Evolutionary conservation across 2,329 filamentous ascomycete species (phyloP).

Genomic region (Sporothrix variecibatus): DNA sequence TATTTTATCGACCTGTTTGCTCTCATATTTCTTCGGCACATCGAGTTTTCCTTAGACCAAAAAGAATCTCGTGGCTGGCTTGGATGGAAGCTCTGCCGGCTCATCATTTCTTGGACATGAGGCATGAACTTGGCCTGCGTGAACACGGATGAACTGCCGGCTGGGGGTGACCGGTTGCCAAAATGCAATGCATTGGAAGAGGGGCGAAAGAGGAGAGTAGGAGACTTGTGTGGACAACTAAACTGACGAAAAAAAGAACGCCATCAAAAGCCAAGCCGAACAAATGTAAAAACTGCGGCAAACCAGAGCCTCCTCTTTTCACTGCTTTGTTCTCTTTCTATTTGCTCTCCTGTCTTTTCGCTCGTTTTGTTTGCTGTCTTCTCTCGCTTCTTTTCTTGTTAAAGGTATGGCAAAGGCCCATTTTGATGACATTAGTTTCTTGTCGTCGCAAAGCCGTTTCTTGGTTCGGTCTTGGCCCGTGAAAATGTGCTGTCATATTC

Average conservation of each 20-base stretch:
- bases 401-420: not conserved
- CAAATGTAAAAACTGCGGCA: too few species aligned
- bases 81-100: not conserved
- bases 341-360: not conserved
- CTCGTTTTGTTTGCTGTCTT: not conserved
- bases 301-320: too few species aligned
- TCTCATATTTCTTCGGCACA: not conserved
- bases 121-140: too few species aligned
- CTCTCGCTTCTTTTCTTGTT: not conserved
- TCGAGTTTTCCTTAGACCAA: not conserved
- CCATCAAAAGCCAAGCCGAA: too few species aligned
- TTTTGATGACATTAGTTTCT: not conserved
- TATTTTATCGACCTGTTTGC: not conserved
- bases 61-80: not conserved
- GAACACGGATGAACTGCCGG: not conserved
- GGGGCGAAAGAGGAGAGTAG: too few species aligned
- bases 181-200: not conserved
- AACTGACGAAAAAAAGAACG: too few species aligned
- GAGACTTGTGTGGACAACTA: too few species aligned
- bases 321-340: too few species aligned
- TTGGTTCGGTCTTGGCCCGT: not conserved
- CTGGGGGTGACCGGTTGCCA: not conserved
- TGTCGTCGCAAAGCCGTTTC: not conserved
- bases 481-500: too few species aligned
- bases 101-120: too few species aligned